A percentile compares a stretch with the other conserved stretches of the same genome.
Conservation (phyloP, 2,329 filamentous ascomycete genomes). For the Ceratocystis destructans region DNA sequence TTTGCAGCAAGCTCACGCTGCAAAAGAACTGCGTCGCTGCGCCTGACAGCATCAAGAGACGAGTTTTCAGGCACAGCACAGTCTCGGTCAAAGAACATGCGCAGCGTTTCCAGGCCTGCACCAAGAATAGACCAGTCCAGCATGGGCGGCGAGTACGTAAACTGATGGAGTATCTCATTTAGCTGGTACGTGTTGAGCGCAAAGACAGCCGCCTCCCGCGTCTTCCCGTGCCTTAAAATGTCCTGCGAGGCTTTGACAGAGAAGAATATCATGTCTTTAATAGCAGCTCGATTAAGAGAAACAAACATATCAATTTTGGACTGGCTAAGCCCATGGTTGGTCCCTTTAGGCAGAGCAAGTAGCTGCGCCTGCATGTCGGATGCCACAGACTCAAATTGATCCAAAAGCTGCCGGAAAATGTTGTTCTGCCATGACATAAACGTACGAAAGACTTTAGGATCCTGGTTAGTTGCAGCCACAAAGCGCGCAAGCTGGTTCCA, state of each 20-base stretch:
- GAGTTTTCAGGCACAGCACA: conserved; percentile 23
- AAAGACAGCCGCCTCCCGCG: conserved; percentile 35
- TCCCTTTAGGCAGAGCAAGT: conserved; percentile 32
- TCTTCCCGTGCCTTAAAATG: conserved; percentile 34
- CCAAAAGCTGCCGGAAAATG: conserved; percentile 43
- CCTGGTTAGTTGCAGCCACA: conserved; percentile 34
- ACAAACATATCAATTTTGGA: conserved; percentile 38
- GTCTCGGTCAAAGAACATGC: conserved; percentile 31
- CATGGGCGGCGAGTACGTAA: conserved; percentile 31
- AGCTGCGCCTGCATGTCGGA: conserved; percentile 44
- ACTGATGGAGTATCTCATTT: conserved; percentile 37
- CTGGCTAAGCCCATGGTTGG: conserved; percentile 31
- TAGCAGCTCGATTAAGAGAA: conserved; percentile 37
- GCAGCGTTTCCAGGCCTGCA: conserved; percentile 34
- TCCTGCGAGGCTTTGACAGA: conserved; percentile 38
- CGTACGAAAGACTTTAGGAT: conserved; percentile 35
- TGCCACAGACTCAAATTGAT: conserved; percentile 44
- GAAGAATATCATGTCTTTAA: conserved; percentile 39
- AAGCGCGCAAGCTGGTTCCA: conserved; percentile 51
- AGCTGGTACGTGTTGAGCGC: conserved; percentile 38
- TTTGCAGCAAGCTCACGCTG: conserved; percentile 35
- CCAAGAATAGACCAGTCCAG: conserved; percentile 35
- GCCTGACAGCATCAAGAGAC: neutral
- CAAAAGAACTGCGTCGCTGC: conserved; percentile 26
- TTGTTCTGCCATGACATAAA: conserved; percentile 38